Conservation (phyloP, 345 rosid species). For the Salix dunnii region DNA sequence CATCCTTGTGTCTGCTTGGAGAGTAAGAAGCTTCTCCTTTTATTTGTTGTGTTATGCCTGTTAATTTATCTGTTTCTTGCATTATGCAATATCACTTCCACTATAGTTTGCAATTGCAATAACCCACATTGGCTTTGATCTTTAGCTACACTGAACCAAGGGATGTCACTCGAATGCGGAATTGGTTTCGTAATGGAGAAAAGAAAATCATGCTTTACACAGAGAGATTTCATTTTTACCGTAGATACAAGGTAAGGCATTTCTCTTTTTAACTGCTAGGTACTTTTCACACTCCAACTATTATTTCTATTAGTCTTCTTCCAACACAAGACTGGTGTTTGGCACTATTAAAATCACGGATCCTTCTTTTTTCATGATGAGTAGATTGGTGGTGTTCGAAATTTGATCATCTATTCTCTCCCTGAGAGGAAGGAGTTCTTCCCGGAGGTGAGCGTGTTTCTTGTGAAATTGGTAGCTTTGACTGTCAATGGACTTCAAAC, state of each 20-base stretch:
- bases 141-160: conserved; percentile 61
- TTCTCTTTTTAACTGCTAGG: too few species aligned
- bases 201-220: conserved; percentile 85
- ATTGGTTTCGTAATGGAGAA: conserved; percentile 64
- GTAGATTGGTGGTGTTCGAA: conserved; percentile 85
- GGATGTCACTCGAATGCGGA: conserved; percentile 78
- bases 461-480: conserved; percentile 1
- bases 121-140: conserved; percentile 5
- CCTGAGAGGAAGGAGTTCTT: conserved; percentile 94
- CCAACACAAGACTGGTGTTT: not conserved
- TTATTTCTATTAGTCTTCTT: not conserved
- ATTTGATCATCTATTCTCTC: conserved; percentile 77
- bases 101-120: conserved; percentile 2
- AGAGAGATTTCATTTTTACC: conserved; percentile 80
- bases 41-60: not conserved
- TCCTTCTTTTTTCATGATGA: conserved; percentile 12
- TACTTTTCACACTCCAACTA: not conserved
- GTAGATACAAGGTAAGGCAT: conserved; percentile 68
- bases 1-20: conserved; percentile 82
- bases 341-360: not conserved
- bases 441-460: conserved; percentile 57
- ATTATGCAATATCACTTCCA: not conserved
- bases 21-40: conserved; percentile 54
- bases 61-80: not conserved
- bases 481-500: not conserved